Evolutionary conservation across 2,329 filamentous ascomycete genomes (phyloP), one percentile per base, ranked within the genome.

Genomic region (Pseudogymnoascus verrucosus): DNA sequence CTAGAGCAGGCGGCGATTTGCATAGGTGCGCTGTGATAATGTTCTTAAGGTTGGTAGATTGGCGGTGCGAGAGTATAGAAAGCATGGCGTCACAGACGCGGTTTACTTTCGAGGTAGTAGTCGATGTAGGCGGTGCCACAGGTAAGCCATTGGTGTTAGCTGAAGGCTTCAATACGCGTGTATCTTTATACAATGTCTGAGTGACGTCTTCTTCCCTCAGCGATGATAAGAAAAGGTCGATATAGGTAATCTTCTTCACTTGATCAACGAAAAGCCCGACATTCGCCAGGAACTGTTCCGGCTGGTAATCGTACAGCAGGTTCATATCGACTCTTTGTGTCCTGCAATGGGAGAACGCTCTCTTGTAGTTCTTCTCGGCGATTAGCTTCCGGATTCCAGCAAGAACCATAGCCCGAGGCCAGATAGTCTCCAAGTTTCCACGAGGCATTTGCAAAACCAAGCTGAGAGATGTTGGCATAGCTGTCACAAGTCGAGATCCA

Each of bases 301-400:
- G 91, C n/a, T 87, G 86, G 76, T 98, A 91, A 72, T 99, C 95
- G 71, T 96, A 93, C 2, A 99, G 79, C 66, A 99, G 93, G 72
- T 99, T 99, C 89, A 98, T 93, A 72, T 99, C 95, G 0, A 99
- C 95, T 69, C 96, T 86, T 74, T 99, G 96, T 21, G 88, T 93
- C 61, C 95, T 87, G 73, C 95, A 98, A 66, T 91, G 88, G 21
- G 89, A 79, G 73, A 97, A 99, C 0, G 95, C 95, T 61, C 84
- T 85, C 60, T 83, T 85, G 72, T 97, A 99, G 70, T 95, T 86
- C 73, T 89, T 90, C 34, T 84, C 80, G 62, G 92, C 89, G 61
- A 99, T 90, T 61, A 89, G 85, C 60, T 85, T 84, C 59, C 95
- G 85, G 63, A 99, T 96, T 26, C 92, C 93, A 1, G 92, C 91